A percentile compares a stretch with the other conserved stretches of the same genome.
These are phyloP conservation scores for Moricandia arvensis DNA, from an alignment of 345 rosid species.

Conservation along the genomic window DNA sequence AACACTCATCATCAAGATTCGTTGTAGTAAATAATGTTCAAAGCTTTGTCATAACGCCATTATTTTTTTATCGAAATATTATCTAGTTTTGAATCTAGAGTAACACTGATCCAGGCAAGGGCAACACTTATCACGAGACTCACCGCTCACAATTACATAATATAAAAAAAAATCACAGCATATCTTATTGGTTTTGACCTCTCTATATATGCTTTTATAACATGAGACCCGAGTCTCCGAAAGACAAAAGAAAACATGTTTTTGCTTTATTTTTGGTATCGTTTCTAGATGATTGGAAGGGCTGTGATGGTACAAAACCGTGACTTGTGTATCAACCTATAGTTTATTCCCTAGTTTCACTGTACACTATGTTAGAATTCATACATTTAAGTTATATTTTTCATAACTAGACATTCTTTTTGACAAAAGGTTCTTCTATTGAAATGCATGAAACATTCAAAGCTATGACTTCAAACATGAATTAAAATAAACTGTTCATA, in stretches of 20 bases:
- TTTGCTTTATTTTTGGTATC: neutral
- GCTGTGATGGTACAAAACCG: neutral
- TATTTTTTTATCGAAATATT: neutral
- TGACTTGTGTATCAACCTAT: neutral
- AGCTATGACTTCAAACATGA: neutral
- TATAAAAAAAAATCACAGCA: no score
- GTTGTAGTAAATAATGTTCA: no score
- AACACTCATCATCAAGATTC: neutral
- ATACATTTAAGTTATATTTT: neutral
- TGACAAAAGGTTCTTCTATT: no score
- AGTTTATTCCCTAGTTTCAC: neutral
- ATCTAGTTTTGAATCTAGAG: neutral
- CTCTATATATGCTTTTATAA: neutral
- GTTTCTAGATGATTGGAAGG: neutral
- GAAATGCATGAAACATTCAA: no score
- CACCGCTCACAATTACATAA: neutral
- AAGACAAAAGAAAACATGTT: neutral
- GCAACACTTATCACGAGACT: neutral
- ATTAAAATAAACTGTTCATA: neutral
- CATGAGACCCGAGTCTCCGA: neutral
- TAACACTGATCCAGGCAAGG: neutral
- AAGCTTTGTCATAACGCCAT: neutral
- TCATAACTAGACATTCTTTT: neutral
- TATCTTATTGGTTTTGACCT: neutral
- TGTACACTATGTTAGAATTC: neutral